These are phyloP conservation scores for Penicillium robsamsonii DNA, from an alignment of 495 filamentous ascomycete genomes.

Conservation along the genomic window DNA sequence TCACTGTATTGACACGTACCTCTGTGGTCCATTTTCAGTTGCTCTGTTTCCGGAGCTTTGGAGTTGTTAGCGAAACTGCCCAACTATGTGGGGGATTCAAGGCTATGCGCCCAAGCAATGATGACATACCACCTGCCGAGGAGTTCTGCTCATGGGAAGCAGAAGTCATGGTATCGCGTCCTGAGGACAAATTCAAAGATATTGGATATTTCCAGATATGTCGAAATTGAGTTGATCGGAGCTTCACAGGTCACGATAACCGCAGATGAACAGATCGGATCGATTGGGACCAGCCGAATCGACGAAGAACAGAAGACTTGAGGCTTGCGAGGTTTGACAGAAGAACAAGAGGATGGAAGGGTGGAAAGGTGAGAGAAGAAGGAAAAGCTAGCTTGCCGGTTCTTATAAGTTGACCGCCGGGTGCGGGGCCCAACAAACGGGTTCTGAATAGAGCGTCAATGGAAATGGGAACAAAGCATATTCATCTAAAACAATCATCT, in stretches of 20 bases:
- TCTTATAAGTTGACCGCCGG: slow-evolving; percentile 10
- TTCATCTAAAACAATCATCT: neutral
- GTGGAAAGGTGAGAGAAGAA: neutral
- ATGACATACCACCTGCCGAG: slow-evolving; percentile 17
- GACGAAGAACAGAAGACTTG: slow-evolving; percentile 2
- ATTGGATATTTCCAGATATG: slow-evolving; percentile 5
- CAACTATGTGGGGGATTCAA: neutral
- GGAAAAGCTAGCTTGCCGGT: neutral
- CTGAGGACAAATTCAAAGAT: neutral
- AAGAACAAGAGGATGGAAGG: neutral
- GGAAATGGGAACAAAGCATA: neutral
- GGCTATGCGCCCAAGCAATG: slow-evolving; percentile 4
- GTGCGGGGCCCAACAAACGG: slow-evolving; percentile 11
- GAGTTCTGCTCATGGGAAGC: slow-evolving; percentile 13
- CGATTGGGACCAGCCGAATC: slow-evolving; percentile 14
- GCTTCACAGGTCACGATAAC: neutral
- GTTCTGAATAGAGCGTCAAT: neutral
- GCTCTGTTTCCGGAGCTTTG: neutral
- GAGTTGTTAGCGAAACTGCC: neutral
- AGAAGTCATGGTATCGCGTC: slow-evolving; percentile 13
- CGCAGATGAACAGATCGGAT: neutral
- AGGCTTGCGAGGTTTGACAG: neutral
- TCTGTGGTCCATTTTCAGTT: neutral
- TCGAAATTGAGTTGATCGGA: neutral
- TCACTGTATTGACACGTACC: neutral